These are phyloP conservation scores for Moesziomyces aphidis DNA, from an alignment of 1,284 basidiomycete species.

Conservation along the genomic window DNA sequence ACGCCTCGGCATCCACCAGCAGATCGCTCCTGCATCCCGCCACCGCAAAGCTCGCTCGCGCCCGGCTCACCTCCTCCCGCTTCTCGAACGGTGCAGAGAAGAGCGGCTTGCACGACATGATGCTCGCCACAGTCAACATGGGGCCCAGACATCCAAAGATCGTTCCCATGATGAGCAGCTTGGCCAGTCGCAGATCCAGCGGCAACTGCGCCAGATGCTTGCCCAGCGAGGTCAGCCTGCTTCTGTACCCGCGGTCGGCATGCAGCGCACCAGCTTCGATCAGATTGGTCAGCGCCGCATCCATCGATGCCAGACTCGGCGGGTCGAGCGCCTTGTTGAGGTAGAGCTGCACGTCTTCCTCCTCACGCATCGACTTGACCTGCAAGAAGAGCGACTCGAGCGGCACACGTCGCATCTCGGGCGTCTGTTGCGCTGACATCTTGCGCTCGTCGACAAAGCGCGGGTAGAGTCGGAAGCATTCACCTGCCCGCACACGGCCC, in stretches of 20 bases:
- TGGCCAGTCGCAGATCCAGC: constrained; percentile 87
- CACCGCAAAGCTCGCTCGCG: constrained; percentile 66
- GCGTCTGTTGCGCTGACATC: constrained; percentile 77
- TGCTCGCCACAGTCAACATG: constrained; percentile 73
- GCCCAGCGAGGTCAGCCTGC: constrained; percentile 81
- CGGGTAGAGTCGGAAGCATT: constrained; percentile 77
- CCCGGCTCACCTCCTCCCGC: constrained; percentile 80
- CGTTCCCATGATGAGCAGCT: constrained; percentile 72
- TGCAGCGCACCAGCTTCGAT: constrained; percentile 83
- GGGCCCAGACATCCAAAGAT: constrained; percentile 65
- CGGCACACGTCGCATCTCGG: constrained; percentile 90
- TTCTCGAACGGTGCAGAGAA: constrained; percentile 85
- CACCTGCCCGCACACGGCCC: constrained; percentile 75
- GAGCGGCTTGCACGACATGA: constrained; percentile 85
- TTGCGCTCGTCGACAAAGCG: constrained; percentile 76
- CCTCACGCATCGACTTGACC: constrained; percentile 83
- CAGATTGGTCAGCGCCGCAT: constrained; percentile 80
- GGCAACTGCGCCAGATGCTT: constrained; percentile 84
- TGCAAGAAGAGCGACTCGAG: constrained; percentile 84
- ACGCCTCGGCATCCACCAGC: constrained; percentile 83
- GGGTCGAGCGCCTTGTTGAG: constrained; percentile 84
- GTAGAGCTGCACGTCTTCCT: constrained; percentile 81
- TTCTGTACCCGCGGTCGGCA: constrained; percentile 71
- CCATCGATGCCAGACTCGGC: constrained; percentile 80
- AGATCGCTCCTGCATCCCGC: constrained; percentile 83